phyloP scores from a whole-genome alignment of 2,329 filamentous ascomycete species.

The Ceratocystis destructans region DNA sequence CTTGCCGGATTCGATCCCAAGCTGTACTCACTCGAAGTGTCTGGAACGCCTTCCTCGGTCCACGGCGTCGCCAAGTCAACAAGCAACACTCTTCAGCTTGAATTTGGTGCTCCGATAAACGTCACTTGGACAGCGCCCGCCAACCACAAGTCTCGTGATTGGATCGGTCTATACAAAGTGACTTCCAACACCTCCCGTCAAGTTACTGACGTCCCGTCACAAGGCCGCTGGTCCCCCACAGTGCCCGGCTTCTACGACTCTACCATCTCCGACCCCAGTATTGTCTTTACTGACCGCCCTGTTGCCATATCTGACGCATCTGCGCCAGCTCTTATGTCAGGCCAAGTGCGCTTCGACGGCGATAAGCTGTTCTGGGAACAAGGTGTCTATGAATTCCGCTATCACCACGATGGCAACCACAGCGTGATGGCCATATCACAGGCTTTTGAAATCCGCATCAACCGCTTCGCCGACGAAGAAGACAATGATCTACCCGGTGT shows the following conservation, averaged over 20 bases:
- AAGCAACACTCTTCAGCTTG: slow-evolving; percentile 59
- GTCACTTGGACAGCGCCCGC: slow-evolving; percentile 82
- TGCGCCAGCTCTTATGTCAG: slow-evolving; percentile 47
- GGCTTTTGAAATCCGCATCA: slow-evolving; percentile 81
- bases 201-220: slow-evolving; percentile 66
- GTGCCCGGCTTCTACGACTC: slow-evolving; percentile 65
- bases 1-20: slow-evolving; percentile 65
- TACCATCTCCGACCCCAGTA: slow-evolving; percentile 58
- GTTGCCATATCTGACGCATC: slow-evolving; percentile 34
- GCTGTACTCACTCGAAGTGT: slow-evolving; percentile 63
- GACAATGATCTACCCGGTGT: slow-evolving; percentile 32
- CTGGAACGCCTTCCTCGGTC: slow-evolving; percentile 44
- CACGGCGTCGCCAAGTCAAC: slow-evolving; percentile 26
- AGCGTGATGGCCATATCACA: slow-evolving; percentile 87
- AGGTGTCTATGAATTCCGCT: slow-evolving; percentile 91
- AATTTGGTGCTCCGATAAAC: slow-evolving; percentile 80
- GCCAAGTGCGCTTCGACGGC: slow-evolving; percentile 76
- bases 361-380: slow-evolving; percentile 97
- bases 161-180: slow-evolving; percentile 93
- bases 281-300: slow-evolving; percentile 54
- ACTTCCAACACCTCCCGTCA: slow-evolving; percentile 84
- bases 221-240: slow-evolving; percentile 80
- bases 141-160: slow-evolving; percentile 81
- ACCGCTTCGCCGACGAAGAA: slow-evolving; percentile 65
- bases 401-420: slow-evolving; percentile 87